Percentiles rank a stretch among this genome's conserved stretches.
phyloP scores from a whole-genome alignment of 208 protist species.

The Trichomonas tenax region DNA sequence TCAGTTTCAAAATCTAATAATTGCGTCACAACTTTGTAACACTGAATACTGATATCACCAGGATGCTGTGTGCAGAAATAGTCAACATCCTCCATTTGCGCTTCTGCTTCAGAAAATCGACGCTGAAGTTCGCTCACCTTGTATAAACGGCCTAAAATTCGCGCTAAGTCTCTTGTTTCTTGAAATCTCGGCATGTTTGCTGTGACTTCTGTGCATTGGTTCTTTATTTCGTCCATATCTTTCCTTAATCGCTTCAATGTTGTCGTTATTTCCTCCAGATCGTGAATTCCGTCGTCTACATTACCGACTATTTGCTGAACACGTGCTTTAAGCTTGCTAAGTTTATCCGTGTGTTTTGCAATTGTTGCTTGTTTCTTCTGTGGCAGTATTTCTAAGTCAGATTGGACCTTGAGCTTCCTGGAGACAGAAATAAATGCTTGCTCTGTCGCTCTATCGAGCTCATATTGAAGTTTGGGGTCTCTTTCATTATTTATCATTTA shows the following conservation, averaged over 20 bases:
- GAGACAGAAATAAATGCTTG: neutral
- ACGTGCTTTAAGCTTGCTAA: neutral
- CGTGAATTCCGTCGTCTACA: neutral
- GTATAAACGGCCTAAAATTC: neutral
- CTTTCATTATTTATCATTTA: no score
- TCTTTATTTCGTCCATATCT: neutral
- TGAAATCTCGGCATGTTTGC: neutral
- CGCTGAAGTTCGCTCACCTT: neutral
- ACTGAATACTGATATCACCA: neutral
- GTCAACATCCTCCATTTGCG: neutral
- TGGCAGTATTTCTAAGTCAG: neutral
- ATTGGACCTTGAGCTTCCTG: neutral
- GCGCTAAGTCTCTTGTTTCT: neutral
- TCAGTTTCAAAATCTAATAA: neutral
- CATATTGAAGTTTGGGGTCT: neutral
- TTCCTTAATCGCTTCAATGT: neutral
- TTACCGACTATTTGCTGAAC: neutral
- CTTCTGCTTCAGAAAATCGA: neutral
- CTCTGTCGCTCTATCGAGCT: neutral
- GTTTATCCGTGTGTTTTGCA: neutral
- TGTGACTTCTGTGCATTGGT: neutral
- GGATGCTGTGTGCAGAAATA: neutral
- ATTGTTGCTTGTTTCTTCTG: neutral
- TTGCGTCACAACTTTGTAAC: neutral
- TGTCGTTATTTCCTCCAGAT: neutral